Evolutionary conservation across 805 yeast species (phyloP).

Genomic region (Torulaspora maleeae): DNA sequence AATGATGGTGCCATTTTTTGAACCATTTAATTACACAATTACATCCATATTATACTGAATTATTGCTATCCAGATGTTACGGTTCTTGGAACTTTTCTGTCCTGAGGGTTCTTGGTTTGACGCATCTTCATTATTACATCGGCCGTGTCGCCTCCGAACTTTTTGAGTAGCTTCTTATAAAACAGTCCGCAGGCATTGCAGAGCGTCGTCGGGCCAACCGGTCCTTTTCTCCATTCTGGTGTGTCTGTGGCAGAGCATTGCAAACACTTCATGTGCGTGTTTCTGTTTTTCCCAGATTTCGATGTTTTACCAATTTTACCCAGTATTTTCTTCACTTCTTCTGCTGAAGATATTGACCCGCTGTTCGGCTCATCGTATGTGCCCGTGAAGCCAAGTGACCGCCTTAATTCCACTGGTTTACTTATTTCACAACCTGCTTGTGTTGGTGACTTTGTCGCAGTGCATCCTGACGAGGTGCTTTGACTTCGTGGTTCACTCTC

Average conservation of each 20-base stretch:
- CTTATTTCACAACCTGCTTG: slow-evolving; percentile 4
- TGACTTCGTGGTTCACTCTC: slow-evolving; percentile 3
- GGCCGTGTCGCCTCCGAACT: slow-evolving; percentile 16
- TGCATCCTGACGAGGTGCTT: slow-evolving; percentile 8
- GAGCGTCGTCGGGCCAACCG: slow-evolving; percentile 66
- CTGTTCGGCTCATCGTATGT: not conserved
- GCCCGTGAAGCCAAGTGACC: not conserved
- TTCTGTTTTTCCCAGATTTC: slow-evolving; percentile 17
- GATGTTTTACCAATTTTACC: slow-evolving; percentile 15
- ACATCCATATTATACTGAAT: not conserved
- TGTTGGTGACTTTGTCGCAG: slow-evolving; percentile 9
- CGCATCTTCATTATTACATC: slow-evolving; percentile 17
- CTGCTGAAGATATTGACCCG: not conserved
- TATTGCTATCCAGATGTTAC: not conserved
- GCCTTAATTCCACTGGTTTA: not conserved
- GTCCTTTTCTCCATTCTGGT: slow-evolving; percentile 84
- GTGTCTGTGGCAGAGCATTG: slow-evolving; percentile 34
- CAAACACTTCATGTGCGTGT: slow-evolving; percentile 16
- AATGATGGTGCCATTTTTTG: slow-evolving; percentile 67
- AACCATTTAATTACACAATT: slow-evolving; percentile 3
- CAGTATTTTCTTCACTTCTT: slow-evolving; percentile 1
- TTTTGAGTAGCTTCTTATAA: slow-evolving; percentile 60
- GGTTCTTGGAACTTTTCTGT: slow-evolving; percentile 17
- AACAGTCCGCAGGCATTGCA: slow-evolving; percentile 83
- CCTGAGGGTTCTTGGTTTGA: slow-evolving; percentile 13